phyloP scores from a whole-genome alignment of 306 rosid genomes.

The Acacia acuminata region DNA sequence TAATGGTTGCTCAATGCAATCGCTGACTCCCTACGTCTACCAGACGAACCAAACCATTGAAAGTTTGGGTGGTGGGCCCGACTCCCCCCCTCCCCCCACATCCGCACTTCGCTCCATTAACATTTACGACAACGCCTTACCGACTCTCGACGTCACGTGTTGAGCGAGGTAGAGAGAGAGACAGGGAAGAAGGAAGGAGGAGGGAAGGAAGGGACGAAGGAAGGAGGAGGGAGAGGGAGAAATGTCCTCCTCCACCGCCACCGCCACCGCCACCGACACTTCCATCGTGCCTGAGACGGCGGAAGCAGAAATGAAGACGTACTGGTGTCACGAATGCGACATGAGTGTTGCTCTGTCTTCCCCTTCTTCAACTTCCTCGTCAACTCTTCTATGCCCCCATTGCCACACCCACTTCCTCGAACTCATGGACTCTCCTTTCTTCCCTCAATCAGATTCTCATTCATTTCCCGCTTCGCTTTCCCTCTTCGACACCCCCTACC shows the following conservation, averaged over 20 bases:
- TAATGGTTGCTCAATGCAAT: too few species aligned
- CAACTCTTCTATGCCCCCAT: slow-evolving; percentile 61
- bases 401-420: slow-evolving; percentile 75
- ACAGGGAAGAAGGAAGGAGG: not conserved
- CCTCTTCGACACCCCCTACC: slow-evolving; percentile 39
- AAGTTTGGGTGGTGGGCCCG: slow-evolving; percentile 38
- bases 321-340: slow-evolving; percentile 96
- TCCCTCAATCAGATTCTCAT: slow-evolving; percentile 38
- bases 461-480: slow-evolving; percentile 25
- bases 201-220: too few species aligned
- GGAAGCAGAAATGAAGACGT: slow-evolving; percentile 47
- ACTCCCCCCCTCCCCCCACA: not conserved
- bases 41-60: slow-evolving; percentile 25
- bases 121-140: slow-evolving; percentile 4
- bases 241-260: slow-evolving; percentile 21
- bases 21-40: not conserved
- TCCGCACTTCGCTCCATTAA: not conserved
- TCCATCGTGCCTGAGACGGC: slow-evolving; percentile 17
- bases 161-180: not conserved
- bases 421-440: slow-evolving; percentile 64
- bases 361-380: not conserved
- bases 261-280: slow-evolving; percentile 23
- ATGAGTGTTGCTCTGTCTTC: slow-evolving; percentile 68
- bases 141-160: slow-evolving; percentile 2
- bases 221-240: not conserved